Evolutionary conservation across 2,329 filamentous ascomycete species (phyloP).

Genomic region (Cylindrodendrum hubeiense): DNA sequence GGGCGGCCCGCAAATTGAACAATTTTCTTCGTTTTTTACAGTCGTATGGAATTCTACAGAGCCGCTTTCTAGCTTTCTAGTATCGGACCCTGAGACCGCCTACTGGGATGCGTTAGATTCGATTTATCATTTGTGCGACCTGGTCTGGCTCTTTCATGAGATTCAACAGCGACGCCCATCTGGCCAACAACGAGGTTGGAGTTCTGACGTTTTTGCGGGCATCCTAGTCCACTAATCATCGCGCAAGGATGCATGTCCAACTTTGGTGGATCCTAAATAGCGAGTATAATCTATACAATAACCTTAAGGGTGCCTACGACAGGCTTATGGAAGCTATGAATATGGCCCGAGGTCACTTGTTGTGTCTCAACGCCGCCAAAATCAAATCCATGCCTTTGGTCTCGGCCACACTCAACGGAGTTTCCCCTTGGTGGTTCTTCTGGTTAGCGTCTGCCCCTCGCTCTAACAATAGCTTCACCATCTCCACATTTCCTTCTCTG

Average conservation of each 20-base stretch:
- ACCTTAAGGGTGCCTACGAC: no score
- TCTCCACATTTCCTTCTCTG: neutral
- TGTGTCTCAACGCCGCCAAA: neutral
- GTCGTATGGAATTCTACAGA: no score
- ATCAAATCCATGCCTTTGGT: neutral
- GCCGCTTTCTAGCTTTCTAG: no score
- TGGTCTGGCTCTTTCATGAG: slow-evolving; percentile 68
- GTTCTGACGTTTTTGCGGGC: slow-evolving; percentile 63
- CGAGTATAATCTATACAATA: no score
- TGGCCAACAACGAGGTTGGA: slow-evolving; percentile 68
- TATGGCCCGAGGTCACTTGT: no score
- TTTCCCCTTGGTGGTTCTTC: slow-evolving; percentile 51
- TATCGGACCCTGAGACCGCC: no score
- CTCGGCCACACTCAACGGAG: neutral
- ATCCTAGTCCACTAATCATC: slow-evolving; percentile 67
- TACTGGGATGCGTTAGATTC: slow-evolving; percentile 59
- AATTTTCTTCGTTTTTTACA: no score
- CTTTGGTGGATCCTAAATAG: no score
- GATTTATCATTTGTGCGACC: slow-evolving; percentile 64
- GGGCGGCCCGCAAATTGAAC: no score
- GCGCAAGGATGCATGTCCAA: slow-evolving; percentile 66
- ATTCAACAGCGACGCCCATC: slow-evolving; percentile 74
- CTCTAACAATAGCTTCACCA: slow-evolving; percentile 3
- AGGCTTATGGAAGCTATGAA: no score
- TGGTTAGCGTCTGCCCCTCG: neutral